Conservation (phyloP, 305 asterid species). For the Rubia tinctorum region DNA sequence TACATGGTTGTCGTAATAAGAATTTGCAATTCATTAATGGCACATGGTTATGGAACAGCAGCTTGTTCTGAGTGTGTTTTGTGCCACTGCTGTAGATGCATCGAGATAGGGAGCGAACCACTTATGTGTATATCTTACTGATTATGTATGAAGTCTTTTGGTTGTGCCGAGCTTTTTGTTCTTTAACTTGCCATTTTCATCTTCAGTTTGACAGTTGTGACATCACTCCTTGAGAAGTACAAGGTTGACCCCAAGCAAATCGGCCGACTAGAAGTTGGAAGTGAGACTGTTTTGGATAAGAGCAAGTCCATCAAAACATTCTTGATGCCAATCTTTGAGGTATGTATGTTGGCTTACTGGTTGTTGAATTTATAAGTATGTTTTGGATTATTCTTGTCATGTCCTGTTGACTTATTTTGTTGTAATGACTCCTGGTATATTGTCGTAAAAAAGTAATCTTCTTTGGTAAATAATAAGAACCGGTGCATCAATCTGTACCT, state of each 20-base stretch:
- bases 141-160: neutral
- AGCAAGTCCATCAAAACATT: conserved; percentile 99
- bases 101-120: neutral
- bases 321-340: conserved; percentile 98
- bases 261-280: conserved; percentile 98
- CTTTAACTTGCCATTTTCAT: conserved; percentile 25
- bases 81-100: neutral
- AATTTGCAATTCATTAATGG: neutral
- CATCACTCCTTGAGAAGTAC: conserved; percentile 84
- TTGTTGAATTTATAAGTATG: neutral
- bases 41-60: neutral
- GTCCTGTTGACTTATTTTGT: neutral
- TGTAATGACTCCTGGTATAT: neutral
- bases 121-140: neutral
- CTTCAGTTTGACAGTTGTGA: conserved; percentile 94
- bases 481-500: neutral
- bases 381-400: neutral
- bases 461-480: neutral
- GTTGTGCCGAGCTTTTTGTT: neutral
- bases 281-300: conserved; percentile 96
- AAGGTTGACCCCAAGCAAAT: conserved; percentile 78
- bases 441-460: neutral
- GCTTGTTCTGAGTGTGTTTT: neutral
- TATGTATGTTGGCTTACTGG: conserved; percentile 1
- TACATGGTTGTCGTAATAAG: conserved; percentile 2